phyloP scores from a whole-genome alignment of 2,329 filamentous ascomycete species.

The Neophaeococcomyces mojaviensis region DNA sequence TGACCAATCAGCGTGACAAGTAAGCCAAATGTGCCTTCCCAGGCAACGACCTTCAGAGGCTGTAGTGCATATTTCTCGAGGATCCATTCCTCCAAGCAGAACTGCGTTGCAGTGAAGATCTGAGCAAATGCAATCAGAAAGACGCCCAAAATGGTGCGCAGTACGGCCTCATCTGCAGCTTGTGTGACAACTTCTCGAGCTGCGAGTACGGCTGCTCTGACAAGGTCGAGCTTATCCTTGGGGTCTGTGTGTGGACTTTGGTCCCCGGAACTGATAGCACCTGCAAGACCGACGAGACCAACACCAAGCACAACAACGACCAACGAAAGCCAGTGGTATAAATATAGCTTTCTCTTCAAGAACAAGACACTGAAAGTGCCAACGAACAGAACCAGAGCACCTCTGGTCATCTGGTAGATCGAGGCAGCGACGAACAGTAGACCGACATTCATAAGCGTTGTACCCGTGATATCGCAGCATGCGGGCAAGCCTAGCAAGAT shows the following conservation, averaged over 20 bases:
- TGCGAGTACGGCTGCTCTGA: slow-evolving; percentile 23
- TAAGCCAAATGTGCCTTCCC: slow-evolving; percentile 93
- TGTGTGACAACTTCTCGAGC: slow-evolving; percentile 33
- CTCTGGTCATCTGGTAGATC: slow-evolving; percentile 98
- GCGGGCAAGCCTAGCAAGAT: slow-evolving; percentile 74
- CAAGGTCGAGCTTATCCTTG: slow-evolving; percentile 26
- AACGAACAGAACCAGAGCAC: slow-evolving; percentile 89
- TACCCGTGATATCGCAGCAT: slow-evolving; percentile 88
- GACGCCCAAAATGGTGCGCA: slow-evolving; percentile 72
- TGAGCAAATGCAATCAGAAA: slow-evolving; percentile 87
- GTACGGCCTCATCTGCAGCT: slow-evolving; percentile 47
- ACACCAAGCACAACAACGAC: slow-evolving; percentile 83
- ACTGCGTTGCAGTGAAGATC: slow-evolving; percentile 94
- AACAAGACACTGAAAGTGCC: slow-evolving; percentile 92
- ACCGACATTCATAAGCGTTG: slow-evolving; percentile 94
- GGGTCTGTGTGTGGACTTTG: slow-evolving; percentile 28
- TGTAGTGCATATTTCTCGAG: slow-evolving; percentile 72
- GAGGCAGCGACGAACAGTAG: slow-evolving; percentile 88
- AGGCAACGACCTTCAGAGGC: slow-evolving; percentile 85
- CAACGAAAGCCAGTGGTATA: slow-evolving; percentile 91
- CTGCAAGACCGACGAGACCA: slow-evolving; percentile 80
- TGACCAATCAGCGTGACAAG: slow-evolving; percentile 69
- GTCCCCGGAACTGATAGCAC: slow-evolving; percentile 63
- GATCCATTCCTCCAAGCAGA: slow-evolving; percentile 91
- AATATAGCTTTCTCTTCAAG: slow-evolving; percentile 65